A percentile compares a stretch with the other conserved stretches of the same genome.
phyloP scores from a whole-genome alignment of 768 basidiomycete genomes.

The Podaxis mareebaensis region DNA sequence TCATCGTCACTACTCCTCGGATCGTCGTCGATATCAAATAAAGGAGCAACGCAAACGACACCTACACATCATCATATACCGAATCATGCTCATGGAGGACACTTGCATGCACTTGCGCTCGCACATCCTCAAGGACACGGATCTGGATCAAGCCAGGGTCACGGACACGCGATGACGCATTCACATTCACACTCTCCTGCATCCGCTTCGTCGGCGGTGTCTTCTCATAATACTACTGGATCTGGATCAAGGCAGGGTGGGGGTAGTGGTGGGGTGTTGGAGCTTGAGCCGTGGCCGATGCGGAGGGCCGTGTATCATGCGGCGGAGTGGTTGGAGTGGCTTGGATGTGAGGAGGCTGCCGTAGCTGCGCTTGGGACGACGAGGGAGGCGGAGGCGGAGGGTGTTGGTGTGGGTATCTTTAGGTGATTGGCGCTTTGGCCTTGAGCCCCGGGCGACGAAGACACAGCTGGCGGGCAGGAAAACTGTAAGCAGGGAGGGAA shows the following conservation, averaged over 20 bases:
- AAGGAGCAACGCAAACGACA: not conserved
- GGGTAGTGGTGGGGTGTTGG: constrained; percentile 29
- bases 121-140: constrained; percentile 3
- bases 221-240: not conserved
- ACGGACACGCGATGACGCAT: not conserved
- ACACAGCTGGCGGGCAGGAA: no score
- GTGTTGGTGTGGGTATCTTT: constrained; percentile 13
- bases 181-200: not conserved
- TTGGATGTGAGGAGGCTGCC: constrained; percentile 58
- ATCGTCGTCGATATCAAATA: not conserved
- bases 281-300: constrained; percentile 59
- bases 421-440: not conserved
- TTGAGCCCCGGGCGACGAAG: no score
- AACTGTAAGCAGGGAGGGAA: no score
- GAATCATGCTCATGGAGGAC: constrained; percentile 14
- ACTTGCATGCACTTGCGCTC: constrained; percentile 8
- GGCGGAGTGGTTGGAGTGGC: constrained; percentile 65
- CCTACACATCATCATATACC: constrained; percentile 11
- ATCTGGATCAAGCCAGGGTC: not conserved
- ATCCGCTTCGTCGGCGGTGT: not conserved
- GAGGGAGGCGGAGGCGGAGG: constrained; percentile 15
- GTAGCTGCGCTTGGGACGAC: constrained; percentile 11
- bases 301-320: constrained; percentile 51
- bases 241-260: constrained; percentile 15
- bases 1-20: constrained; percentile 6